These are phyloP conservation scores for Pseudomassariella vexata DNA, from an alignment of 2,329 filamentous ascomycete species.

Conservation along the genomic window DNA sequence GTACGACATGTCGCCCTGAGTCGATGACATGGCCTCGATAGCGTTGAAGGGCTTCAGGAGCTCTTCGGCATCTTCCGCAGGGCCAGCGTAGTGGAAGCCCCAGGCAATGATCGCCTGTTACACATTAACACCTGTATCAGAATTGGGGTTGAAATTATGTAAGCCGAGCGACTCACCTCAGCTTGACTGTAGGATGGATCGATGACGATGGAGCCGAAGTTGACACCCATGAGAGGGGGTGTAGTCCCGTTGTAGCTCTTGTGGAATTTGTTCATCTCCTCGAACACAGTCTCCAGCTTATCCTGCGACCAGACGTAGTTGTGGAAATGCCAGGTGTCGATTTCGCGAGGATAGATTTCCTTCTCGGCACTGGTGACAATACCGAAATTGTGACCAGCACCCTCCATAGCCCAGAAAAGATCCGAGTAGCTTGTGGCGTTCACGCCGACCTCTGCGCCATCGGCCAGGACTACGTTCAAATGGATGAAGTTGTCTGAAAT, in stretches of 20 bases:
- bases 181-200: no score
- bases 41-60: slow-evolving; percentile 15
- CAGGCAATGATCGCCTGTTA: slow-evolving; percentile 13
- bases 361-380: no score
- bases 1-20: slow-evolving; percentile 13
- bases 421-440: slow-evolving; percentile 2
- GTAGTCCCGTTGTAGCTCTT: slow-evolving; percentile 11
- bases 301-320: slow-evolving; percentile 14
- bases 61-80: slow-evolving; percentile 13
- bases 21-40: slow-evolving; percentile 8
- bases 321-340: slow-evolving; percentile 16
- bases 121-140: no score
- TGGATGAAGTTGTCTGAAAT: slow-evolving; percentile 6
- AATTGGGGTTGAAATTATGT: no score
- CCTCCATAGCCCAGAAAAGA: slow-evolving; percentile 4
- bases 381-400: slow-evolving; percentile 10
- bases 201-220: slow-evolving; percentile 10
- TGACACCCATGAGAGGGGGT: slow-evolving; percentile 10
- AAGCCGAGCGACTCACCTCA: no score
- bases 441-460: slow-evolving; percentile 5
- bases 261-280: slow-evolving; percentile 14
- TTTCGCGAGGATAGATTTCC: slow-evolving; percentile 1
- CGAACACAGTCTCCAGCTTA: slow-evolving; percentile 16
- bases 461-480: slow-evolving; percentile 5
- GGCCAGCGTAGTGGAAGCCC: slow-evolving; percentile 17